Conservation (phyloP, 257 asterid genomes). For the Datura wrightii region DNA sequence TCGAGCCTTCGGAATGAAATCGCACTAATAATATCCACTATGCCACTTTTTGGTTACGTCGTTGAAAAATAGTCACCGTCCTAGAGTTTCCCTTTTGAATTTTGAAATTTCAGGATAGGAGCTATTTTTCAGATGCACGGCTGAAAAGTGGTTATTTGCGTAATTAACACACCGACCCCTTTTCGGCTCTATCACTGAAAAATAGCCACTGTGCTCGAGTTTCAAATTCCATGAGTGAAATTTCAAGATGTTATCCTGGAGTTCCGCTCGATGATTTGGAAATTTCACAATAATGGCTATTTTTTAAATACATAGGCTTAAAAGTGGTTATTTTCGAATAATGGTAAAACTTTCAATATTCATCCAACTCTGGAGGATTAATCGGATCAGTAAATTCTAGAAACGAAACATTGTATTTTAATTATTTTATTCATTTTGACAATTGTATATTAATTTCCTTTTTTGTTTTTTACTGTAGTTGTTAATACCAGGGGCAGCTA, state of each 20-base stretch:
- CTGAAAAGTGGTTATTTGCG: neutral
- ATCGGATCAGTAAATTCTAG: neutral
- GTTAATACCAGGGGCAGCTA: constrained; percentile 50
- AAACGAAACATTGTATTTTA: neutral
- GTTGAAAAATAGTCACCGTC: neutral
- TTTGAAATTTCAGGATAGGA: neutral
- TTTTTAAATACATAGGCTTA: neutral
- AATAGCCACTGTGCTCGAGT: neutral
- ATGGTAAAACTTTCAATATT: too few species aligned
- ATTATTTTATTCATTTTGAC: neutral
- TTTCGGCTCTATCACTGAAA: neutral
- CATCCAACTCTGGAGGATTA: neutral
- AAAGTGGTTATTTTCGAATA: neutral
- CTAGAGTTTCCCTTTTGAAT: neutral
- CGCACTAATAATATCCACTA: neutral
- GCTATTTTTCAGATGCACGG: neutral
- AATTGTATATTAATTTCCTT: neutral
- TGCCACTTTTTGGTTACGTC: neutral
- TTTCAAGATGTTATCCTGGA: neutral
- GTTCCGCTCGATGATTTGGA: neutral
- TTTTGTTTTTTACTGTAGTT: constrained; percentile 33
- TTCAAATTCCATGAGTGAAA: neutral
- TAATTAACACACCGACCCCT: neutral
- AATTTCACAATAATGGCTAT: neutral
- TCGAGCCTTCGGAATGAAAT: neutral